phyloP scores from a whole-genome alignment of 2,329 filamentous ascomycete genomes.

The Curvularia eragrostidis region DNA sequence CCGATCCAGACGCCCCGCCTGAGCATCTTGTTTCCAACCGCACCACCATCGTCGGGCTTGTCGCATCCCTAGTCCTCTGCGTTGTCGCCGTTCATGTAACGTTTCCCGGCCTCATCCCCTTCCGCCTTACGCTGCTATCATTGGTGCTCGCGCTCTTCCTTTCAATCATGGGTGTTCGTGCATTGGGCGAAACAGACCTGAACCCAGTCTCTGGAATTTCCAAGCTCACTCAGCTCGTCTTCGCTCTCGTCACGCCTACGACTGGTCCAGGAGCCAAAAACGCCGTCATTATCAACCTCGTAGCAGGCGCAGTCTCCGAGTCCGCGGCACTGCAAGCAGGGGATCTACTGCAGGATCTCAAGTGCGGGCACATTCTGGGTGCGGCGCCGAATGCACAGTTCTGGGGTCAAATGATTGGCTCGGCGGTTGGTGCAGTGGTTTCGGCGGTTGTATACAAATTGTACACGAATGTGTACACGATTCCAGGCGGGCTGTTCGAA shows the following conservation, averaged over 20 bases:
- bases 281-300: conserved; percentile 91
- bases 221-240: conserved; percentile 94
- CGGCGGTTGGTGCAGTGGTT: conserved; percentile 81
- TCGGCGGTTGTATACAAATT: conserved; percentile 87
- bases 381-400: conserved; percentile 95
- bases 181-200: conserved; percentile 82
- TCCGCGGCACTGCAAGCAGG: conserved; percentile 90
- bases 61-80: conserved; percentile 79
- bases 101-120: conserved; percentile 82
- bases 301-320: conserved; percentile 88
- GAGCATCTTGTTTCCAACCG: conserved; percentile 79
- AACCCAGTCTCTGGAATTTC: conserved; percentile 97
- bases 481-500: conserved; percentile 89
- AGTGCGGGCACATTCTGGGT: conserved; percentile 91
- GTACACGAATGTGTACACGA: conserved; percentile 87
- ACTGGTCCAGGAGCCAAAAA: conserved; percentile 66
- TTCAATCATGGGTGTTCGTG: conserved; percentile 69
- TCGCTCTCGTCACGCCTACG: conserved; percentile 82
- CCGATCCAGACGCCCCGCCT: conserved; percentile 77
- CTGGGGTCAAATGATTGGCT: conserved; percentile 93
- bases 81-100: conserved; percentile 80
- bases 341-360: conserved; percentile 95
- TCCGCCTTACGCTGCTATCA: conserved; percentile 83
- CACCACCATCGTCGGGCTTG: conserved; percentile 75
- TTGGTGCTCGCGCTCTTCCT: conserved; percentile 76